Conservation (phyloP, 805 yeast species). For the Candida peoriensis region DNA sequence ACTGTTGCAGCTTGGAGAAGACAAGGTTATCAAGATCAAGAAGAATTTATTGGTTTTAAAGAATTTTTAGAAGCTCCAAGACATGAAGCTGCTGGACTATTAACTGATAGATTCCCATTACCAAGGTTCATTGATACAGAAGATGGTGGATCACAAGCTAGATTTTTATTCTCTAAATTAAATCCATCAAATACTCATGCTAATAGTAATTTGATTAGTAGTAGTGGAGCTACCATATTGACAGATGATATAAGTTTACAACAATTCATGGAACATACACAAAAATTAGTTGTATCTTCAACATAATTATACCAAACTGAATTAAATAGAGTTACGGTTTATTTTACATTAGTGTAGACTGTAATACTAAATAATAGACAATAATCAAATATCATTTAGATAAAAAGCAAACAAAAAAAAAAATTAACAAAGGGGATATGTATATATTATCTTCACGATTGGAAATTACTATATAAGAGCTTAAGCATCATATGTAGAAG, state of each 20-base stretch:
- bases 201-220: conserved; percentile 27
- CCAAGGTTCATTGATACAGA: conserved; percentile 71
- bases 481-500: conserved; percentile 90
- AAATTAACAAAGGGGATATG: too few relatives aligned
- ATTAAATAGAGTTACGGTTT: too few relatives aligned
- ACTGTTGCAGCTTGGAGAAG: conserved; percentile 64
- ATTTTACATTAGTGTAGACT: too few relatives aligned
- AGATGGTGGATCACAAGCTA: conserved; percentile 72
- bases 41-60: conserved; percentile 54
- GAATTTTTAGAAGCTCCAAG: conserved; percentile 59
- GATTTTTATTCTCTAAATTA: conserved; percentile 63
- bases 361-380: too few relatives aligned
- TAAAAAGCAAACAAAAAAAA: neutral
- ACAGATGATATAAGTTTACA: conserved; percentile 46
- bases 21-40: conserved; percentile 55
- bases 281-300: conserved; percentile 20
- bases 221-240: conserved; percentile 36
- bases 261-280: conserved; percentile 32
- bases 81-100: conserved; percentile 57
- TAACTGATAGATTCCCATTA: conserved; percentile 63
- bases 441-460: too few relatives aligned
- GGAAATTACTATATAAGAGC: conserved; percentile 2
- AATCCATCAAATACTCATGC: conserved; percentile 61
- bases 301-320: too few relatives aligned
- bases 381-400: neutral